These are phyloP conservation scores for Scheffersomyces lignicola DNA, from an alignment of 1,139 yeast genomes.

Conservation along the genomic window DNA sequence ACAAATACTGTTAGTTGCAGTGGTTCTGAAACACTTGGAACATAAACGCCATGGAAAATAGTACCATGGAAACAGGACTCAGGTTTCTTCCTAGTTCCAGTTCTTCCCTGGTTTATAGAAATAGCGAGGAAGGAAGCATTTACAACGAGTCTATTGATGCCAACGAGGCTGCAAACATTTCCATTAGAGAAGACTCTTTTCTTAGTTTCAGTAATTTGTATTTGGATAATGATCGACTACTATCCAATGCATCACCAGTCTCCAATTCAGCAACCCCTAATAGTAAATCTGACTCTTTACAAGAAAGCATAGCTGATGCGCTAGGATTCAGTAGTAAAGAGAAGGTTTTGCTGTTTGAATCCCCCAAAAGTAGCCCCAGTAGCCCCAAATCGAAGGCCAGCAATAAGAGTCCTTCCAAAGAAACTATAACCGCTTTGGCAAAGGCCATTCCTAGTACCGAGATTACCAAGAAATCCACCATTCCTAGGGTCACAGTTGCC, in stretches of 20 bases:
- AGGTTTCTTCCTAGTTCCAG: slow-evolving; percentile 23
- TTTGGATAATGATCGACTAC: background rate
- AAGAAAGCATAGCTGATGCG: slow-evolving; percentile 45
- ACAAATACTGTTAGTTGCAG: too few relatives aligned
- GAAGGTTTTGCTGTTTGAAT: slow-evolving; percentile 33
- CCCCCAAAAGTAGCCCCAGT: background rate
- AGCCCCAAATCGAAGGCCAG: slow-evolving; percentile 13
- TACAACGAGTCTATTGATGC: background rate
- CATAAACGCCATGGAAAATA: too few relatives aligned
- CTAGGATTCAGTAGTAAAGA: slow-evolving; percentile 38
- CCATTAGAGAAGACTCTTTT: slow-evolving; percentile 14
- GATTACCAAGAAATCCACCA: background rate
- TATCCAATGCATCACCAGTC: background rate
- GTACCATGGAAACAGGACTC: slow-evolving; percentile 12
- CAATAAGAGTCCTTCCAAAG: slow-evolving; percentile 13
- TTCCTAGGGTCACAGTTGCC: slow-evolving; percentile 11
- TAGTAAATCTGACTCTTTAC: slow-evolving; percentile 10
- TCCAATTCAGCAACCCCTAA: slow-evolving; percentile 5
- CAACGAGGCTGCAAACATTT: slow-evolving; percentile 9
- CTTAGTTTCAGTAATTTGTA: slow-evolving; percentile 6
- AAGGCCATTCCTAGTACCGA: slow-evolving; percentile 6
- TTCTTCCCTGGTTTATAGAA: slow-evolving; percentile 20
- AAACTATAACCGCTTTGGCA: slow-evolving; percentile 12
- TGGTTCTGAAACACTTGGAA: too few relatives aligned
- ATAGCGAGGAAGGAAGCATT: slow-evolving; percentile 3